A percentile compares a stretch with the other conserved stretches of the same genome.
Conservation (phyloP, 768 basidiomycete species). For the Hygrocybe punicea region DNA sequence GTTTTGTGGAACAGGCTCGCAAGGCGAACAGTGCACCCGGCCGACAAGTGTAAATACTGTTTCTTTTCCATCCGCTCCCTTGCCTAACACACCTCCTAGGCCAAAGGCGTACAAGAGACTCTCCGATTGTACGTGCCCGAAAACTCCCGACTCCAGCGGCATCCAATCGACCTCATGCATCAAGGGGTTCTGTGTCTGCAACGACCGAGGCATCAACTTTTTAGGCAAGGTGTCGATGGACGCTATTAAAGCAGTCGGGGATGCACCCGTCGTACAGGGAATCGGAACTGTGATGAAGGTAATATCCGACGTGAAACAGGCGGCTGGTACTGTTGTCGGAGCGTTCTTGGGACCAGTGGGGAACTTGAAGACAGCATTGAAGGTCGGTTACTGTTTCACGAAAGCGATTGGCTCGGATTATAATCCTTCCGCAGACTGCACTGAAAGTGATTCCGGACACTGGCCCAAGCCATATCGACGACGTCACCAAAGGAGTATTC, state of each 20-base stretch:
- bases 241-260: neutral
- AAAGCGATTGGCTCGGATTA: neutral
- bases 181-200: neutral
- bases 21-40: conserved; percentile 1
- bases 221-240: neutral
- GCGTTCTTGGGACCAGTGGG: conserved; percentile 1
- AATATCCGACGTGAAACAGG: conserved; percentile 1
- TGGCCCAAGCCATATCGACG: neutral
- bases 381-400: neutral
- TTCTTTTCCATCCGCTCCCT: neutral
- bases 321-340: neutral
- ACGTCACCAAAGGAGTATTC: neutral
- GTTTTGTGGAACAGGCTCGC: neutral
- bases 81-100: neutral
- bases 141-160: neutral
- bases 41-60: neutral
- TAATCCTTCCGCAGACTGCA: neutral
- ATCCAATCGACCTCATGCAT: neutral
- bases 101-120: neutral
- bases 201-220: neutral
- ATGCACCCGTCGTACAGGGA: neutral
- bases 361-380: neutral
- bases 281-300: neutral
- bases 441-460: neutral
- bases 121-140: neutral